Evolutionary conservation across 306 rosid genomes (phyloP).

Genomic region (Cicer cuneatum): DNA sequence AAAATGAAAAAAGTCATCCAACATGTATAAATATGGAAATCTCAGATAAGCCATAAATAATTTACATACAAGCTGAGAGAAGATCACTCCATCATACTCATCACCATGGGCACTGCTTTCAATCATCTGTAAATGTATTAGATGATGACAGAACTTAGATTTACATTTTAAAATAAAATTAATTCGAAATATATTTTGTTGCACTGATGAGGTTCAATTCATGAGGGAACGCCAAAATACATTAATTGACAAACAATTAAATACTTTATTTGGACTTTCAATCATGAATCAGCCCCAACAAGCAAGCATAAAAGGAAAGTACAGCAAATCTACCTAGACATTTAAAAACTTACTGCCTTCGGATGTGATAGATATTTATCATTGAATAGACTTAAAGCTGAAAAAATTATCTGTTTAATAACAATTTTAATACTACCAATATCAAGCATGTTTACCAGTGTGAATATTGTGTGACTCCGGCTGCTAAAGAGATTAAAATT

Average conservation of each 20-base stretch:
- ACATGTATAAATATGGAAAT: conserved; percentile 11
- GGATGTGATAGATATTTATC: neutral
- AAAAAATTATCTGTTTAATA: conserved; percentile 24
- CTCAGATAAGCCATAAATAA: conserved; percentile 25
- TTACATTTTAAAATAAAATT: neutral
- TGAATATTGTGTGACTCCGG: conserved; percentile 98
- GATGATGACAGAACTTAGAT: conserved; percentile 20
- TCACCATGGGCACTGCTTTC: conserved; percentile 98
- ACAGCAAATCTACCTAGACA: neutral
- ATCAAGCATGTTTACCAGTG: conserved; percentile 71
- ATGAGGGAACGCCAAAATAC: conserved; percentile 25
- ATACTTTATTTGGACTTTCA: conserved; percentile 5
- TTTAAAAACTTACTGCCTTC: conserved; percentile 31
- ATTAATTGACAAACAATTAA: neutral
- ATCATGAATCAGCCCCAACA: conserved; percentile 26
- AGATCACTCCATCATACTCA: conserved; percentile 97
- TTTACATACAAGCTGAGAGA: conserved; percentile 92
- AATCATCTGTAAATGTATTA: conserved; percentile 80
- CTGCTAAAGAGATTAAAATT: conserved; percentile 97
- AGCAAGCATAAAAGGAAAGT: conserved; percentile 8
- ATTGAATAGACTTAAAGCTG: conserved; percentile 12
- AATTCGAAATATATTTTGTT: neutral
- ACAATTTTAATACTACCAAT: conserved; percentile 17
- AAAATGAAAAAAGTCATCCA: conserved; percentile 18
- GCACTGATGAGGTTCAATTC: neutral